These are phyloP conservation scores for Micractinium sp. DNA, from an alignment of 139 green algal genomes.

Conservation along the genomic window DNA sequence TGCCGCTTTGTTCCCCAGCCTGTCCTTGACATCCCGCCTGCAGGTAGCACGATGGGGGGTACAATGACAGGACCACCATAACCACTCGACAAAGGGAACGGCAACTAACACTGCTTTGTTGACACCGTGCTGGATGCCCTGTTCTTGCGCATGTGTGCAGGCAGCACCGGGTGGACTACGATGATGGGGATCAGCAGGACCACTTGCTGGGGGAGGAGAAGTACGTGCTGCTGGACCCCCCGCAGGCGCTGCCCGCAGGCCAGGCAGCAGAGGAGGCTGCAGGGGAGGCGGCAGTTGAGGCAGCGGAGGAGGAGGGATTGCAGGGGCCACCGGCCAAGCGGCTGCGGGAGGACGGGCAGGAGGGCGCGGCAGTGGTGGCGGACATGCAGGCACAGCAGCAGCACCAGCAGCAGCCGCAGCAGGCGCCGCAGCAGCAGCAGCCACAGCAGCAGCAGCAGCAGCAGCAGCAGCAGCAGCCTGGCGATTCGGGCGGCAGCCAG, in stretches of 20 bases:
- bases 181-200: conserved; percentile 26
- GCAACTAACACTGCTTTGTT: too few relatives aligned
- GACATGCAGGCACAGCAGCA: neutral
- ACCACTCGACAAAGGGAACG: too few relatives aligned
- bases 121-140: too few relatives aligned
- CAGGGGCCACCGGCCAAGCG: neutral
- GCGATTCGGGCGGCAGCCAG: neutral
- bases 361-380: neutral
- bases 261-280: neutral
- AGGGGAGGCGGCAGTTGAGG: neutral
- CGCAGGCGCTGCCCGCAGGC: neutral
- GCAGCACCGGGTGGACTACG: conserved; percentile 14
- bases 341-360: neutral
- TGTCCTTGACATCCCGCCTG: too few relatives aligned
- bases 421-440: neutral
- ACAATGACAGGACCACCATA: neutral
- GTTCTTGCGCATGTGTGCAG: neutral
- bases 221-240: conserved; percentile 18
- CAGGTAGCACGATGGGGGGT: too few relatives aligned
- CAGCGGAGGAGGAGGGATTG: neutral
- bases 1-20: neutral
- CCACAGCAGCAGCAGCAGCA: neutral
- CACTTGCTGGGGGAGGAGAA: conserved; percentile 21
- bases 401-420: neutral
- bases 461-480: neutral